Conservation (phyloP, 148 eudicot species). For the Rhododendron griersonianum region DNA sequence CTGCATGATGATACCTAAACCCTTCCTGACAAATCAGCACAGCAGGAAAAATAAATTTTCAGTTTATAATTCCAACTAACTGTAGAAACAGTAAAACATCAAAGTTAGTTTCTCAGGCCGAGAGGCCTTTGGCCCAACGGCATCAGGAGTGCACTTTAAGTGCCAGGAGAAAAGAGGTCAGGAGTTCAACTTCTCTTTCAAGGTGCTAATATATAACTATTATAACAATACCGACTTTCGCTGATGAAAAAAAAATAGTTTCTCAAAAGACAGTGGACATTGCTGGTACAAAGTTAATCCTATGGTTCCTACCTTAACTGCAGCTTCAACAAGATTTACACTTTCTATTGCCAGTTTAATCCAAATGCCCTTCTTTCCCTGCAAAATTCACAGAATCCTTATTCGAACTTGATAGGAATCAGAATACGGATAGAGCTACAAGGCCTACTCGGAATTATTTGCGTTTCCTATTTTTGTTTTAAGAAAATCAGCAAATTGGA, state of each 20-base stretch:
- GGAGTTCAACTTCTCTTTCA: no score
- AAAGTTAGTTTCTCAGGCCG: not conserved
- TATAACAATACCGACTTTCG: no score
- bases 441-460: not conserved
- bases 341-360: slow-evolving; percentile 56
- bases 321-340: slow-evolving; percentile 55
- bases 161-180: not conserved
- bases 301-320: slow-evolving; percentile 24
- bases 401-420: not conserved
- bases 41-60: not conserved
- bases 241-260: not conserved
- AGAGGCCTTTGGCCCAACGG: not conserved
- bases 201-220: not conserved
- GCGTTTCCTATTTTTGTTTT: not conserved
- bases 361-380: slow-evolving; percentile 78
- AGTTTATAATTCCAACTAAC: not conserved
- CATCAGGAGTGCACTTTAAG: not conserved
- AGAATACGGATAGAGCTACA: not conserved
- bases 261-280: not conserved
- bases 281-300: not conserved
- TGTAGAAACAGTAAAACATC: not conserved
- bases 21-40: slow-evolving; percentile 49
- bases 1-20: slow-evolving; percentile 78
- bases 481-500: not conserved
- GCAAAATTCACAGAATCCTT: slow-evolving; percentile 4